These are phyloP conservation scores for Neopestalotiopsis clavispora DNA, from an alignment of 2,329 filamentous ascomycete genomes.

Conservation along the genomic window DNA sequence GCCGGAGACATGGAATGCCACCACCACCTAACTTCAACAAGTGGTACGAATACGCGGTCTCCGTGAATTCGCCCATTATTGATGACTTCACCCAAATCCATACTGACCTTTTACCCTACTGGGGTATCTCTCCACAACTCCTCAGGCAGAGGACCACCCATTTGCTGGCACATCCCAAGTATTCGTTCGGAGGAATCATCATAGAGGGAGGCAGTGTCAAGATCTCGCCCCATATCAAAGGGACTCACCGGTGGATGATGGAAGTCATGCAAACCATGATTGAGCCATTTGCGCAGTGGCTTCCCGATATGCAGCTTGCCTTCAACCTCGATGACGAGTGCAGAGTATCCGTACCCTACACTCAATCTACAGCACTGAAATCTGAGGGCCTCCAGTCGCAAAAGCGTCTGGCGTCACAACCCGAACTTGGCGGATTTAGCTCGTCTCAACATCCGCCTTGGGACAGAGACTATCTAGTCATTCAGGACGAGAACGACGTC, in stretches of 20 bases:
- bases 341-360: constrained; percentile 49
- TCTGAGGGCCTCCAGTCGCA: constrained; percentile 27
- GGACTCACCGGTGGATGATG: constrained; percentile 43
- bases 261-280: constrained; percentile 43
- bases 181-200: constrained; percentile 38
- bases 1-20: constrained; percentile 64
- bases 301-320: constrained; percentile 58
- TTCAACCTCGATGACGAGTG: constrained; percentile 58
- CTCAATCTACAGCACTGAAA: constrained; percentile 44
- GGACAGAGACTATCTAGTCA: constrained; percentile 27
- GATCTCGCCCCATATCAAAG: constrained; percentile 36
- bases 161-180: constrained; percentile 33
- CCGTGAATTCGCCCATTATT: constrained; percentile 65
- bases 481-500: constrained; percentile 26
- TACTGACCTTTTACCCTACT: constrained; percentile 70
- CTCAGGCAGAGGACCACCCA: constrained; percentile 57
- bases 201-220: constrained; percentile 36
- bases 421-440: constrained; percentile 27
- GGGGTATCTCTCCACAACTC: constrained; percentile 65
- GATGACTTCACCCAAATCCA: constrained; percentile 75
- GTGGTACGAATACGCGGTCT: constrained; percentile 72
- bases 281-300: constrained; percentile 44
- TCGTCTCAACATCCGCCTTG: constrained; percentile 27
- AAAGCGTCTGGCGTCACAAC: constrained; percentile 31
- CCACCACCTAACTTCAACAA: constrained; percentile 77